Evolutionary conservation across 345 rosid species (phyloP).

Genomic region (Arabis hirsuta): DNA sequence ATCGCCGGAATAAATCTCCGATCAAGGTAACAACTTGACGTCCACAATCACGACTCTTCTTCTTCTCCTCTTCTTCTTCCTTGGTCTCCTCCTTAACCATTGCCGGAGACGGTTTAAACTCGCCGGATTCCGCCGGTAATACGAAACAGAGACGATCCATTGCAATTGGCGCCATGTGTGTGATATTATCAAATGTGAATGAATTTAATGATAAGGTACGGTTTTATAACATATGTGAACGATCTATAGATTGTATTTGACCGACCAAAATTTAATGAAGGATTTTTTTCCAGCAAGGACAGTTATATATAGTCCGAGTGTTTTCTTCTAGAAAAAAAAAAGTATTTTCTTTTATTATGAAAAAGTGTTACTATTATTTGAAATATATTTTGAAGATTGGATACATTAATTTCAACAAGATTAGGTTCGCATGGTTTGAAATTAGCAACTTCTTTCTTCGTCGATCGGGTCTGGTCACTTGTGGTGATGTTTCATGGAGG

Average conservation of each 20-base stretch:
- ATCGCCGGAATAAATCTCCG: conserved; percentile 47
- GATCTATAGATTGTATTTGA: conserved; percentile 24
- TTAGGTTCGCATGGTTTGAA: conserved; percentile 45
- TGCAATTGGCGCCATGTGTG: conserved; percentile 42
- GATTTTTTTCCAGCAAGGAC: conserved; percentile 38
- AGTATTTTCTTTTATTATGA: not conserved
- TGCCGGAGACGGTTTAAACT: conserved; percentile 42
- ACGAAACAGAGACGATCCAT: conserved; percentile 71
- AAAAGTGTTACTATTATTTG: conserved; percentile 22
- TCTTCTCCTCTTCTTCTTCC: not conserved
- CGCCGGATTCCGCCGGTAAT: conserved; percentile 61
- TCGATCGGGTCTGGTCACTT: conserved; percentile 21
- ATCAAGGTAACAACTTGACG: conserved; percentile 49
- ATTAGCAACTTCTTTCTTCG: conserved; percentile 1
- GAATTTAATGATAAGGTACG: conserved; percentile 15
- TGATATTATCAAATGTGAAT: conserved; percentile 23
- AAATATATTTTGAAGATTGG: conserved; percentile 15
- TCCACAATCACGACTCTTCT: conserved; percentile 57
- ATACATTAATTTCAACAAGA: conserved; percentile 41
- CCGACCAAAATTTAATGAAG: conserved; percentile 42
- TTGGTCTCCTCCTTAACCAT: conserved; percentile 17
- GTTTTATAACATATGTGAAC: conserved; percentile 24
- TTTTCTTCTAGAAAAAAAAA: conserved; percentile 26
- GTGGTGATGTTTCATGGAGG: conserved; percentile 23
- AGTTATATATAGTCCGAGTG: conserved; percentile 17